These are phyloP conservation scores for Sphaerobolus stellatus DNA, from an alignment of 1,284 basidiomycete species.

Conservation along the genomic window DNA sequence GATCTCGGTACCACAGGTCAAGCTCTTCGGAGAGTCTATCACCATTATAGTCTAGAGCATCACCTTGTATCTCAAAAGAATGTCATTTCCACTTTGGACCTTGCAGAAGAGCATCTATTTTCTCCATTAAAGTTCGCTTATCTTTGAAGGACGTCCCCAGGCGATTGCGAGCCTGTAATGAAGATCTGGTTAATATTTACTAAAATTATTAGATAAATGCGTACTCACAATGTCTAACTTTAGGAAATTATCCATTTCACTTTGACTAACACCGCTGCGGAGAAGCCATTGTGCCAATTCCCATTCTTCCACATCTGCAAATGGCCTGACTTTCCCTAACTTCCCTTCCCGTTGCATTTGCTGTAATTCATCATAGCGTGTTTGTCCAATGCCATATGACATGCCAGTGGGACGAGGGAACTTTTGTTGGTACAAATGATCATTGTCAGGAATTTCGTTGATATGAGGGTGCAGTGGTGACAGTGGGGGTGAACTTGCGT, in stretches of 20 bases:
- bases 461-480: too few relatives aligned
- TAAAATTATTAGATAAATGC: too few relatives aligned
- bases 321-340: too few relatives aligned
- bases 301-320: conserved; percentile 21
- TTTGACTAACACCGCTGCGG: conserved; percentile 17
- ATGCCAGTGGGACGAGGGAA: too few relatives aligned
- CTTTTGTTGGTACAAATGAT: too few relatives aligned
- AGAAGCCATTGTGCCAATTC: conserved; percentile 23
- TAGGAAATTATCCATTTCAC: conserved; percentile 23
- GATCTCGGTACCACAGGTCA: conserved; percentile 30
- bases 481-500: too few relatives aligned
- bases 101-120: conserved; percentile 21
- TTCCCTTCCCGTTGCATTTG: too few relatives aligned
- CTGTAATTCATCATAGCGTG: too few relatives aligned
- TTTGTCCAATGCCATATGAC: too few relatives aligned
- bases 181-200: too few relatives aligned
- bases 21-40: conserved; percentile 21
- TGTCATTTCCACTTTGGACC: conserved; percentile 25
- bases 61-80: conserved; percentile 18
- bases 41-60: conserved; percentile 19
- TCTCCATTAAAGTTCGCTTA: conserved; percentile 19
- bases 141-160: conserved; percentile 19
- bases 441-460: too few relatives aligned
- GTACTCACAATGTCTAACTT: conserved; percentile 21
- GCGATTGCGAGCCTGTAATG: too few relatives aligned